These are phyloP conservation scores for Pleurostoma richardsiae DNA, from an alignment of 2,329 filamentous ascomycete genomes.

Conservation along the genomic window DNA sequence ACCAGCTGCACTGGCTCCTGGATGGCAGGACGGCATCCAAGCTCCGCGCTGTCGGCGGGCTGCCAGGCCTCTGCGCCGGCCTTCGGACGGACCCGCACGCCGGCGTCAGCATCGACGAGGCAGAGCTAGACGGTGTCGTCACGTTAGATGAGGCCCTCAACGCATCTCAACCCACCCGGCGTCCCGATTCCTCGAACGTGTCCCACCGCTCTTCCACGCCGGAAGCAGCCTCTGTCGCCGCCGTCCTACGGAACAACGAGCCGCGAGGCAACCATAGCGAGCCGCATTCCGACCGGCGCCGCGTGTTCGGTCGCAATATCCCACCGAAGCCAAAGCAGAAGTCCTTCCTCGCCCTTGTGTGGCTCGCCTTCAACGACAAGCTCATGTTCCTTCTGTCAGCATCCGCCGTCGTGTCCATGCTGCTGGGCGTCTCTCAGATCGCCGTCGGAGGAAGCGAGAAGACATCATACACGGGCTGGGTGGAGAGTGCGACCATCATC, in stretches of 20 bases:
- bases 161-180: constrained; percentile 14
- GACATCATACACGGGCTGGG: constrained; percentile 64
- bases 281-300: constrained; percentile 56
- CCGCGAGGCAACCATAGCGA: constrained; percentile 20
- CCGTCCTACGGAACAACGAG: constrained; percentile 21
- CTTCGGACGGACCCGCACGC: constrained; percentile 40
- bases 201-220: constrained; percentile 13
- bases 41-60: constrained; percentile 46
- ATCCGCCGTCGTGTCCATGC: constrained; percentile 69
- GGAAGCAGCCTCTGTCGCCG: constrained; percentile 19
- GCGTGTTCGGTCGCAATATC: constrained; percentile 64
- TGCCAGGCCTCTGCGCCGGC: constrained; percentile 45
- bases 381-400: constrained; percentile 67
- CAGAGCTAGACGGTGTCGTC: constrained; percentile 34
- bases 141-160: constrained; percentile 43
- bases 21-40: constrained; percentile 43
- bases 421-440: constrained; percentile 69
- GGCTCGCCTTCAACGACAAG: constrained; percentile 81
- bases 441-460: constrained; percentile 34
- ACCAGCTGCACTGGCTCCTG: constrained; percentile 47
- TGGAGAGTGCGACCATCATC: constrained; percentile 76
- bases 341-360: constrained; percentile 63
- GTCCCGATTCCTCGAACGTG: background rate
- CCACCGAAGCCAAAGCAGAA: constrained; percentile 67
- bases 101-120: constrained; percentile 47